phyloP scores from a whole-genome alignment of 306 rosid species.

The Dicorynia guianensis region DNA sequence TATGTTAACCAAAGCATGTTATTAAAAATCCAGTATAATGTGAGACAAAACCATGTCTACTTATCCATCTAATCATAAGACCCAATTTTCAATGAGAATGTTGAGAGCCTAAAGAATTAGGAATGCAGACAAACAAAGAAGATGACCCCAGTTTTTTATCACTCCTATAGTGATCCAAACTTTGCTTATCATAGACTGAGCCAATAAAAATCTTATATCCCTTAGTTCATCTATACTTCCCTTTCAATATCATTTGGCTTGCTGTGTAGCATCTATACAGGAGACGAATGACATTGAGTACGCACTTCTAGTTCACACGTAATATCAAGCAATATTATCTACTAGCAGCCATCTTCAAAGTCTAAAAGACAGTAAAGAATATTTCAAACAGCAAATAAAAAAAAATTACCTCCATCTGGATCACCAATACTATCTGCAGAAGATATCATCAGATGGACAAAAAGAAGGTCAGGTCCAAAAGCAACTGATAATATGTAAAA shows the following conservation, averaged over 20 bases:
- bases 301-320: constrained; percentile 6
- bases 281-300: constrained; percentile 6
- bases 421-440: constrained; percentile 69
- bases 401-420: constrained; percentile 83
- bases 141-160: background rate
- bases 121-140: background rate
- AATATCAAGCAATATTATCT: constrained; percentile 33
- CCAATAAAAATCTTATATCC: constrained; percentile 1
- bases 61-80: constrained; percentile 14
- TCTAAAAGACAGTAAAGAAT: constrained; percentile 14
- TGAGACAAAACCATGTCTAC: constrained; percentile 3
- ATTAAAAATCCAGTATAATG: background rate
- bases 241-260: background rate
- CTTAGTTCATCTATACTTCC: constrained; percentile 1
- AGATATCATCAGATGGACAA: constrained; percentile 37
- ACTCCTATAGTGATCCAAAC: background rate
- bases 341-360: constrained; percentile 10
- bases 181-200: background rate
- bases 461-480: constrained; percentile 46
- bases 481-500: constrained; percentile 18
- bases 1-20: background rate
- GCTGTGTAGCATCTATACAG: background rate
- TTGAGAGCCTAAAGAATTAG: background rate
- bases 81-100: constrained; percentile 17
- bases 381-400: constrained; percentile 21